These are phyloP conservation scores for Symbiodinium natans DNA, from an alignment of 73 alveolate genomes.

Conservation along the genomic window DNA sequence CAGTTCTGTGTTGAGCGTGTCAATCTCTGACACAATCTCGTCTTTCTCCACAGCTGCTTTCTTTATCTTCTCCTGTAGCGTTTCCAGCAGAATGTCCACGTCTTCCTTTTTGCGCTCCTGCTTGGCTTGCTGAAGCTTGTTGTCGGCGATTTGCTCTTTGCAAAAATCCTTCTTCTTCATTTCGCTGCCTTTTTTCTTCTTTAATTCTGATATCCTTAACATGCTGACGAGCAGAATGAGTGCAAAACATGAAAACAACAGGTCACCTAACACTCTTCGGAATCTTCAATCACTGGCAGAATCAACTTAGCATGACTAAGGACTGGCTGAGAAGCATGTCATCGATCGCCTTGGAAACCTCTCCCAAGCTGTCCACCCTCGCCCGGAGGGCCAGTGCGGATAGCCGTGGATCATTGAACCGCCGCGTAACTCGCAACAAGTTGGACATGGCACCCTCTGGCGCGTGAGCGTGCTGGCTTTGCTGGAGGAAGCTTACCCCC, in stretches of 20 bases:
- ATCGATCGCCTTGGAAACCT: slow-evolving; percentile 14
- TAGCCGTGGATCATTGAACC: background rate
- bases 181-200: slow-evolving; percentile 17
- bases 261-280: background rate
- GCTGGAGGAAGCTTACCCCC: background rate
- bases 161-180: background rate
- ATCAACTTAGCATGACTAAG: background rate
- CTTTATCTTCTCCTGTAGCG: background rate
- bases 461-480: background rate
- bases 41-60: background rate
- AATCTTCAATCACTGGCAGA: background rate
- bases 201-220: slow-evolving; percentile 13
- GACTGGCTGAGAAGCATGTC: background rate
- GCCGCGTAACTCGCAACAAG: background rate
- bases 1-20: background rate
- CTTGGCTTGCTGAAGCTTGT: slow-evolving; percentile 38
- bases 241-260: background rate
- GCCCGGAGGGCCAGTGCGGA: slow-evolving; percentile 16
- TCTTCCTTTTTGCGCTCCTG: slow-evolving; percentile 50
- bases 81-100: background rate
- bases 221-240: background rate
- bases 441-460: background rate
- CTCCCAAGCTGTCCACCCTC: slow-evolving; percentile 16
- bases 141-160: background rate
- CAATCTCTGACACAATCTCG: slow-evolving; percentile 2